Conservation (phyloP, 768 basidiomycete genomes). For the Leccinum pellstonianum region DNA sequence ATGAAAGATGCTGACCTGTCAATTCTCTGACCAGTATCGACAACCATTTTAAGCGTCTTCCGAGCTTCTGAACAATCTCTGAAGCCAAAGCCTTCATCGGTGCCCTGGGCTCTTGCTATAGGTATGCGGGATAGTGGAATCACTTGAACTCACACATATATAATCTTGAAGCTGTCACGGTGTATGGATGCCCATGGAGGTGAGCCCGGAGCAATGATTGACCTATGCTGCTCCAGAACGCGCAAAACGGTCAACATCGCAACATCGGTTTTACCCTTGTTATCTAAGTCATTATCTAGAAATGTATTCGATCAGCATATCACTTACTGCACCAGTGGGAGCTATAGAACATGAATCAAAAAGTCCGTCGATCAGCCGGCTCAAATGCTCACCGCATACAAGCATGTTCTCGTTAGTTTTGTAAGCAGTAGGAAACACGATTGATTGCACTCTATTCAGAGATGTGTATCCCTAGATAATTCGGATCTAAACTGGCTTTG, state of each 20-base stretch:
- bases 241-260: constrained; percentile 93
- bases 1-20: constrained; percentile 56
- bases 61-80: constrained; percentile 91
- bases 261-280: constrained; percentile 97
- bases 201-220: constrained; percentile 26
- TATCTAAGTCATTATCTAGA: constrained; percentile 6
- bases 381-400: constrained; percentile 41
- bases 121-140: background rate
- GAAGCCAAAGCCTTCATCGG: constrained; percentile 98
- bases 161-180: constrained; percentile 84
- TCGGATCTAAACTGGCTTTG: background rate
- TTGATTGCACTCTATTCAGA: constrained; percentile 93
- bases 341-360: constrained; percentile 45
- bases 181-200: constrained; percentile 53
- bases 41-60: constrained; percentile 88
- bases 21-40: constrained; percentile 84
- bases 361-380: background rate
- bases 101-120: constrained; percentile 49
- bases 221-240: constrained; percentile 72
- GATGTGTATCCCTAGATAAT: constrained; percentile 69
- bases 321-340: constrained; percentile 92
- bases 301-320: background rate
- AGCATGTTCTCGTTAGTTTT: constrained; percentile 96
- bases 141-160: constrained; percentile 74
- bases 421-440: constrained; percentile 92